Base-by-base conservation (phyloP, 257 asterid species). In the Solanum paucissectum region DNA sequence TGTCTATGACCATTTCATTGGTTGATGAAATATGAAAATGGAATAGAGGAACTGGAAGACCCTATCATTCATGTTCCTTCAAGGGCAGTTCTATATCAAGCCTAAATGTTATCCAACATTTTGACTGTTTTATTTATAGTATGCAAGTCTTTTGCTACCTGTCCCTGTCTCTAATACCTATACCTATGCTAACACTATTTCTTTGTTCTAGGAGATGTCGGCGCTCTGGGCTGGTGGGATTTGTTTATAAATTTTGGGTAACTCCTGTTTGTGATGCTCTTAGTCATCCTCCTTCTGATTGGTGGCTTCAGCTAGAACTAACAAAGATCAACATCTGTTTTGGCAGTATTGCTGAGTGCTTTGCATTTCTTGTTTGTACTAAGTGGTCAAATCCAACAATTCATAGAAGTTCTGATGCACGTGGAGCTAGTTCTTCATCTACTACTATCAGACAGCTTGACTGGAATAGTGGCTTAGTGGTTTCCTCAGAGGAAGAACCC, bases 161-260 rank as follows among this genome's bases (percentile, higher is more conserved):
- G 34, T 40, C 23, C 12, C 14, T 76, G 58, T 76, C 34, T 38
- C 36, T 76, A 76, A 82, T 32, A 18, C 85, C 49, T 71, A 73
- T 73, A 18, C 85, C 49, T 71, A 73, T 73, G 84, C 44, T 66
- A 34, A 55, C 33, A 40, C 11, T 36, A 44, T 36, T 29, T 77
- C 74, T 88, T 38, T 44, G 83, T 90, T 88, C 88, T 92, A 95
- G 99, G 97, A 85, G 95, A 94, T 92, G 94, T 97, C 58, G 95
- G 91, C 86, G 92, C 98, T 90, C 94, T 97, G 74, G 97, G 99
- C 87, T 97, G 99, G 99, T 97, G 99, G 99, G 99, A 95, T 92
- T 92, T 97, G 91, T 95, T 96, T 92, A 94, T 97, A 89, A 97
- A 96, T 93, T 95, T 91, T 88, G 98, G 99, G 99, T 96, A 96